Base-by-base conservation (phyloP, 805 yeast genomes). In the Candida maris region DNA sequence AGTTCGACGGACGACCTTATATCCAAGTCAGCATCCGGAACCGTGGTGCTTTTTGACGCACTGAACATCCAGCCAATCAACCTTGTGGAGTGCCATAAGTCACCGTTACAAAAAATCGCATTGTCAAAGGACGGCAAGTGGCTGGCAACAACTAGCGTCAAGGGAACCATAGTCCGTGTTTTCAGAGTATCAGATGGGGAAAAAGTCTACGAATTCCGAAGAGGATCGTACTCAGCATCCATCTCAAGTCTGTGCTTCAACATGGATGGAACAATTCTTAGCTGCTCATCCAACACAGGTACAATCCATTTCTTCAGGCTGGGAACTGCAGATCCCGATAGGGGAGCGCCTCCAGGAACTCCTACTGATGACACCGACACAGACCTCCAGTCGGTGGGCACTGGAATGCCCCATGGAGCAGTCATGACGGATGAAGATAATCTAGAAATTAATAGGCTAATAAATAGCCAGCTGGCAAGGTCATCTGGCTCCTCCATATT, bases 161-260 rank as follows among this genome's bases (percentile, higher is more conserved):
- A 86, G 53, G 98, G 98, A 2, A 93, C 97, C 0, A 78, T 93
- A 16, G 77, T 91, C 3, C 65, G 97, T 30, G 81, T 93, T 3
- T 93, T 89, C 52, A 67, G 81, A 23, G 79, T 85, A 0, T 68
- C 70, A 2, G 73, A 79, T 2, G 88, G 89, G 0, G 62, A 67
- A 19, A 76, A 75, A 47, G 57, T 85, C 13, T 75, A 70, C 41
- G 91, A 87, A 57, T 85, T 85, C 58, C 70, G 96, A 45, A 66
- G 96, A 48, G 96, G 96, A 1, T 78, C 91, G 2, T 89, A 89
- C 55, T 85, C 86, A 3, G 85, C 97, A 2, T 73, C 69, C 44
- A 85, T 93, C 13, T 78, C 77, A 49, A 81, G 94, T 8, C 67
- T 93, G 45, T 70, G 77, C 24, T 93, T 93, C 61, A 82, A 86